These are phyloP conservation scores for Blastobotrys aristatus DNA, from an alignment of 1,139 yeast species.

Conservation along the genomic window DNA sequence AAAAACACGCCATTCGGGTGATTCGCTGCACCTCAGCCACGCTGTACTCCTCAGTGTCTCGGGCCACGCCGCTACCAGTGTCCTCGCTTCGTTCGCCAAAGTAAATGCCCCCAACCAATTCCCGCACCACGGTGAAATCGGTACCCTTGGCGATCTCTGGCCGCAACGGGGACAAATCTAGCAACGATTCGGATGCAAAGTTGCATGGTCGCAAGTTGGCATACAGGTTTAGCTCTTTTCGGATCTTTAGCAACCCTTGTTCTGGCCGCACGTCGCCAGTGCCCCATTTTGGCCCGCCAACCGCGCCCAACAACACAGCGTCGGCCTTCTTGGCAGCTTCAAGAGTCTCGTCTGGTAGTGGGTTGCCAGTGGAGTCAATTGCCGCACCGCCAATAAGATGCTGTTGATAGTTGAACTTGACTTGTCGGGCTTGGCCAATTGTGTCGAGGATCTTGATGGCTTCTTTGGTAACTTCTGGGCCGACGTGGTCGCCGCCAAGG, in stretches of 20 bases:
- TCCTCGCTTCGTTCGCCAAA: slow-evolving; percentile 95
- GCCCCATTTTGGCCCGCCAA: slow-evolving; percentile 99
- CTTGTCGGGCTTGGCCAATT: slow-evolving; percentile 52
- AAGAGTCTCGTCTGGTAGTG: slow-evolving; percentile 83
- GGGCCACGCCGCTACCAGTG: slow-evolving; percentile 76
- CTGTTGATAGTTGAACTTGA: slow-evolving; percentile 68
- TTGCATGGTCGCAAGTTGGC: slow-evolving; percentile 97
- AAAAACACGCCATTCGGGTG: slow-evolving; percentile 96
- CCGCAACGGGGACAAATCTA: slow-evolving; percentile 84
- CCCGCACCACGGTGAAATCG: slow-evolving; percentile 87
- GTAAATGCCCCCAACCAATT: slow-evolving; percentile 95
- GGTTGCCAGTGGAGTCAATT: slow-evolving; percentile 91
- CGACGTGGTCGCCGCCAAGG: slow-evolving; percentile 96
- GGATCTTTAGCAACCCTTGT: slow-evolving; percentile 87
- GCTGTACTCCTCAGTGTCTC: slow-evolving; percentile 90
- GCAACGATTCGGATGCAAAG: slow-evolving; percentile 80
- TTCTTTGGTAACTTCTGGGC: slow-evolving; percentile 82
- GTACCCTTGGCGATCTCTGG: slow-evolving; percentile 83
- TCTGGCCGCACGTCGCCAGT: slow-evolving; percentile 91
- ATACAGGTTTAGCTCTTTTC: slow-evolving; percentile 89
- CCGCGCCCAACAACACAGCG: slow-evolving; percentile 94
- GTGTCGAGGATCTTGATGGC: slow-evolving; percentile 87
- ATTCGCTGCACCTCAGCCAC: slow-evolving; percentile 90
- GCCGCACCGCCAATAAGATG: slow-evolving; percentile 98
- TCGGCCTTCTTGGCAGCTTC: slow-evolving; percentile 84